Evolutionary conservation across 176 grass and related monocot species (phyloP), one percentile per base, ranked within the genome.

Genomic region (Oropetium thomaeum): DNA sequence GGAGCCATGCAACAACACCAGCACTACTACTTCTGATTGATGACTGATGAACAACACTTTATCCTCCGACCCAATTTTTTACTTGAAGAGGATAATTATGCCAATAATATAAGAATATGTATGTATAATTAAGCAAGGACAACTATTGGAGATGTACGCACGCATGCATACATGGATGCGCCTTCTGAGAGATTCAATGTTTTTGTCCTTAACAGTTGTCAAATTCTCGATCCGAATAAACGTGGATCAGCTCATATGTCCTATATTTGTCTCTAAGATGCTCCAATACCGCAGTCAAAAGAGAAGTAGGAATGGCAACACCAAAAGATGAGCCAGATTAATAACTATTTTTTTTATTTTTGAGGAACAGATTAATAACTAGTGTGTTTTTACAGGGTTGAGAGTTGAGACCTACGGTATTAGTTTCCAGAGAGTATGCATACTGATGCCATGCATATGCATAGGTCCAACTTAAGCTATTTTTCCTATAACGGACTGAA

Each of bases 21-120:
- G 23, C 23, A n/a, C 39, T 16, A 52, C 11, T 16, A n/a, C 67
- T 33, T 22, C 52, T 5, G 79, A 73, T 52, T 87, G 74, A n/a
- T n/a, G n/a, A n/a, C n/a, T n/a, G n/a, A n/a, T n/a, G n/a, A n/a
- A n/a, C n/a, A 83, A 73, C 3, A 65, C 19, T 82, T 78, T 83
- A 79, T 68, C 68, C 68, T 68, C 68, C 68, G 57, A 16, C 61
- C 79, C 70, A 60, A 62, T 67, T 79, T 67, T 87, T 74, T 53
- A 74, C 71, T 57, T 47, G 55, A 57, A 57, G 42, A 69, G 74
- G 79, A 82, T 67, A 83, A 69, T 73, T 44, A 67, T 27, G 41
- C 39, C 68, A 88, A 83, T 79, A n/a, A n/a, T n/a, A n/a, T n/a
- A 87, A 79, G 28, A 75, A 62, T 10, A 47, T 69, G 79, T 71